Conservation (phyloP, 768 basidiomycete genomes). For the Phylloporus rhodoxanthus region DNA sequence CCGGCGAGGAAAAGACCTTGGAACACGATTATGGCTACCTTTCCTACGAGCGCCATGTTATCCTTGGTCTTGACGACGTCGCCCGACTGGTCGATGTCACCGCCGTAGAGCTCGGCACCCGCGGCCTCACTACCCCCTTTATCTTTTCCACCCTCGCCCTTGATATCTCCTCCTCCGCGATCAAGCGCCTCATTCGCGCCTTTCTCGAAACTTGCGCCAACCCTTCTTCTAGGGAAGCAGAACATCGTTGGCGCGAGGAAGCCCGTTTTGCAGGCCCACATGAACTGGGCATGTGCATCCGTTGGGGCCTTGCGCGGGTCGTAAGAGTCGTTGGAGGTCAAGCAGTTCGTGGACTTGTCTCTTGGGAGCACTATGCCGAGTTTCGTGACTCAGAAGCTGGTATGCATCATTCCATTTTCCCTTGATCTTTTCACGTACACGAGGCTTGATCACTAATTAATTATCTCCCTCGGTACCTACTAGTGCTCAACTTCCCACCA, state of each 20-base stretch:
- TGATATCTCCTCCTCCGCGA: slow-evolving; percentile 70
- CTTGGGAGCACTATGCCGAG: slow-evolving; percentile 77
- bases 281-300: slow-evolving; percentile 85
- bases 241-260: slow-evolving; percentile 69
- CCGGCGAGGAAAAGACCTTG: slow-evolving; percentile 35
- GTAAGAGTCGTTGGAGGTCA: slow-evolving; percentile 63
- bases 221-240: slow-evolving; percentile 36
- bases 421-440: slow-evolving; percentile 19
- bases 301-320: slow-evolving; percentile 86
- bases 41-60: slow-evolving; percentile 64
- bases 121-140: slow-evolving; percentile 83
- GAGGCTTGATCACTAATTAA: slow-evolving; percentile 20
- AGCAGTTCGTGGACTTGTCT: slow-evolving; percentile 76
- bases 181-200: slow-evolving; percentile 70
- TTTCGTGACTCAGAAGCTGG: slow-evolving; percentile 83
- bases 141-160: slow-evolving; percentile 87
- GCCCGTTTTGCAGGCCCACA: slow-evolving; percentile 79
- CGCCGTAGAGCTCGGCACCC: slow-evolving; percentile 60
- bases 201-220: slow-evolving; percentile 63
- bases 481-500: slow-evolving; percentile 60
- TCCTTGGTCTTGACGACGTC: slow-evolving; percentile 71
- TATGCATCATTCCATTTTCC: slow-evolving; percentile 35
- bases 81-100: slow-evolving; percentile 66
- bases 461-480: slow-evolving; percentile 13
- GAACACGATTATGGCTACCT: slow-evolving; percentile 66